A percentile compares a stretch with the other conserved stretches of the same genome.
phyloP scores from a whole-genome alignment of 2,329 filamentous ascomycete genomes.

The Beauveria asiatica region DNA sequence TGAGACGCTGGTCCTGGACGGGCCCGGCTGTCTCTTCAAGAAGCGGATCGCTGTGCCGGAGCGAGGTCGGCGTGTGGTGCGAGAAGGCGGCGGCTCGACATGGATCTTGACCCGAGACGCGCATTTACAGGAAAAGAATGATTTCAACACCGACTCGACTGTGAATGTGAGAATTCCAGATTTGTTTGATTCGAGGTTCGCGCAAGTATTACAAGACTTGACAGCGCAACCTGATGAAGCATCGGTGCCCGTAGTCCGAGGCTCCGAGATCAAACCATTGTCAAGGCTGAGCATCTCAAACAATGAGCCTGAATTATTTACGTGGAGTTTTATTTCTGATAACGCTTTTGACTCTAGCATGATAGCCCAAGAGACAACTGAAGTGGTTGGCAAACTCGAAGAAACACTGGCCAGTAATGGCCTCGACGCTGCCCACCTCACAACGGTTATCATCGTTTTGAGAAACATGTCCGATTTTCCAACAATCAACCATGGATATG shows the following conservation, averaged over 20 bases:
- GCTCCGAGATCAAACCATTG: background rate
- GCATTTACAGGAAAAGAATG: constrained; percentile 37
- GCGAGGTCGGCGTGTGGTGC: constrained; percentile 42
- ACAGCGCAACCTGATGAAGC: background rate
- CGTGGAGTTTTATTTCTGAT: constrained; percentile 31
- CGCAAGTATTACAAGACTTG: constrained; percentile 29
- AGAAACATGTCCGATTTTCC: constrained; percentile 74
- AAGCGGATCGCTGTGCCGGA: constrained; percentile 56
- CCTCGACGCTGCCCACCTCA: constrained; percentile 32
- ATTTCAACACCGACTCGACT: background rate
- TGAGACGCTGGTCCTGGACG: constrained; percentile 82
- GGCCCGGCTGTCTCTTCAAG: constrained; percentile 65
- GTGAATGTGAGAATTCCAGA: constrained; percentile 43
- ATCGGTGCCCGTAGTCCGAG: background rate
- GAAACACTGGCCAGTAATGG: constrained; percentile 26
- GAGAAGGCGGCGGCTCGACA: constrained; percentile 69
- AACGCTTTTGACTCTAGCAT: constrained; percentile 17
- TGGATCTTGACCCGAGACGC: constrained; percentile 58
- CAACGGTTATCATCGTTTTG: constrained; percentile 59
- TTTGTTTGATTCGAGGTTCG: constrained; percentile 58
- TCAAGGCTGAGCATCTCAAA: background rate
- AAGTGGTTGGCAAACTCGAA: constrained; percentile 38
- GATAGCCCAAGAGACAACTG: constrained; percentile 40
- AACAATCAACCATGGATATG: constrained; percentile 67
- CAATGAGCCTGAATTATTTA: background rate